Evolutionary conservation across 2,329 filamentous ascomycete genomes (phyloP).

Genomic region (Ilyonectria sp.): DNA sequence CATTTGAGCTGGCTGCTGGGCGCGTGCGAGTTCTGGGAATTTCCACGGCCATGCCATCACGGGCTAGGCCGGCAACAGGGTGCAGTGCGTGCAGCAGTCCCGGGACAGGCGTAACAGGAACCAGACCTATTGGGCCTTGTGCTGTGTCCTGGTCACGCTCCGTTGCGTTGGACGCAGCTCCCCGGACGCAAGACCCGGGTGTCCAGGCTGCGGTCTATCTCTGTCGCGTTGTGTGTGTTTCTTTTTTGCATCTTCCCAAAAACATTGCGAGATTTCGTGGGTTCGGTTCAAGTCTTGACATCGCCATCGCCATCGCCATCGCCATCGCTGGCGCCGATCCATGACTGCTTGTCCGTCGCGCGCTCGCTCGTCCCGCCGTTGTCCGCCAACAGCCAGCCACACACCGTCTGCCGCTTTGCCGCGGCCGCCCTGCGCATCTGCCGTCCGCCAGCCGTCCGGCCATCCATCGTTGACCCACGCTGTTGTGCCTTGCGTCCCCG

Average conservation of each 20-base stretch:
- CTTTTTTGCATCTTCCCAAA: constrained; percentile 16
- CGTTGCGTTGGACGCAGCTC: constrained; percentile 32
- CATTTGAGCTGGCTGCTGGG: not conserved
- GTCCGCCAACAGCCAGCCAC: constrained; percentile 21
- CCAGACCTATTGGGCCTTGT: constrained; percentile 36
- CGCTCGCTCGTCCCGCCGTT: constrained; percentile 16
- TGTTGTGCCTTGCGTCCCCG: constrained; percentile 27
- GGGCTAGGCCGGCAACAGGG: constrained; percentile 40
- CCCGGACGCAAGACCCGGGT: constrained; percentile 28
- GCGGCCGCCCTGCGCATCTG: constrained; percentile 17
- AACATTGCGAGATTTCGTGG: constrained; percentile 14
- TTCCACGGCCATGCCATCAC: constrained; percentile 39
- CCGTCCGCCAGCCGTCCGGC: constrained; percentile 15
- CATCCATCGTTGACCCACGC: constrained; percentile 11
- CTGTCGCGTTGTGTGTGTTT: constrained; percentile 21
- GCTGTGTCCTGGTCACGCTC: constrained; percentile 42
- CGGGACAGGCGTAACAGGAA: constrained; percentile 40
- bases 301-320: constrained; percentile 3
- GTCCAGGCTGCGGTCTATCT: constrained; percentile 28
- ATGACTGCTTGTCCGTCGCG: constrained; percentile 14
- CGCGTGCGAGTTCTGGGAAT: constrained; percentile 28
- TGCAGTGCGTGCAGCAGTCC: constrained; percentile 34
- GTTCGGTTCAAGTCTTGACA: constrained; percentile 4
- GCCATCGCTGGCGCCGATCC: constrained; percentile 11
- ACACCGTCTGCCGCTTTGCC: constrained; percentile 16